Evolutionary conservation across 2,329 filamentous ascomycete species (phyloP), one percentile per base, ranked within the genome.

Genomic region (Botrytis fabae): DNA sequence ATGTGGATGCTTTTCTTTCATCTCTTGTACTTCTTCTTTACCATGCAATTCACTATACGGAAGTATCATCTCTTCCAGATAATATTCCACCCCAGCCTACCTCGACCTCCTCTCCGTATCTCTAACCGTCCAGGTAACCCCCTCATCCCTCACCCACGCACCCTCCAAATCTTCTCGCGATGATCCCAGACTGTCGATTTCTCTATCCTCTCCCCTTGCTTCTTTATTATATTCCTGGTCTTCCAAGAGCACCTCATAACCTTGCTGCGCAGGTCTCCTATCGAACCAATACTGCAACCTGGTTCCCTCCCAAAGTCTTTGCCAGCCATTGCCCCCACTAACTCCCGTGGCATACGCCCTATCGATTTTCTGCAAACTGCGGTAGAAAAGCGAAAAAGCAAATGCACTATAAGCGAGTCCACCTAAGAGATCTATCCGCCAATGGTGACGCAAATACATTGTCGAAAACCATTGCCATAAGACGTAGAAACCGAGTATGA

Each of bases 391-490:
- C n/a, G 77, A 97, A 85, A 93, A 98, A 73, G 91, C 90, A 65
- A 91, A 85, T 14, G 91, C 90, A 42, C 93, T 92, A 74, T 93
- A 87, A 70, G 97, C 85, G 80, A 92, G 93, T 75, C 95, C 95
- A 44, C 90, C 93, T 22, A 97, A 92, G 61, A 98, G 86, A 81
- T 98, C 95, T 60, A 98, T 91, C 44, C 94, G 94, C 81, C 97
- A 98, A 84, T 98, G 95, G 83, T 98, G 95, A 80, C 93, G 95
- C 71, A 98, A 88, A 81, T 98, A 97, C 93, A 98, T 97, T 78
- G 95, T 98, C 4, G 95, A 92, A 93, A 95, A 98, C 92, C 94
- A 97, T 78, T 98, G 90, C 95, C 95, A 97, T 78, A 92, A 86
- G 48, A 92, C 92, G 83, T 98, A 98, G 40, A 79, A 79, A 4